Conservation (phyloP, 495 filamentous ascomycete species). For the Hyaloscypha hepaticicola region DNA sequence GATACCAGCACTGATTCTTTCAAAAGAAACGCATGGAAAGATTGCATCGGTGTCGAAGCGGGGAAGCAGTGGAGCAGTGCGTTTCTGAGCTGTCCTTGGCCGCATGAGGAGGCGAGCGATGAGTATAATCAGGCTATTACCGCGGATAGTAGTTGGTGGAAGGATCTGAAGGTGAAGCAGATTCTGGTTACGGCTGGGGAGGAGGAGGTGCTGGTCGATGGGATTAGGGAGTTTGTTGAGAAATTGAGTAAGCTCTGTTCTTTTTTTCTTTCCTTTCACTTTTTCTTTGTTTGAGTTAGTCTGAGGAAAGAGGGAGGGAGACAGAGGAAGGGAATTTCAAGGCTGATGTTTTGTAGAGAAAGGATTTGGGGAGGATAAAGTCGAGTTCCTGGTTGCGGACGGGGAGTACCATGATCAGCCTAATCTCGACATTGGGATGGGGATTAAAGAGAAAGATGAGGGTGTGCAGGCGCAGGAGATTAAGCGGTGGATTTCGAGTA, state of each 20-base stretch:
- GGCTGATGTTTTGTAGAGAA: conserved; percentile 6
- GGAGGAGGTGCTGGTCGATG: conserved; percentile 57
- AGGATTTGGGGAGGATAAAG: conserved; percentile 28
- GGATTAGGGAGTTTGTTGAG: conserved; percentile 50
- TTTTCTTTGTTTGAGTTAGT: conserved; percentile 21
- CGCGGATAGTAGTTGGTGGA: conserved; percentile 57
- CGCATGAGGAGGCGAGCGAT: conserved; percentile 39
- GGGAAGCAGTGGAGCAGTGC: conserved; percentile 42
- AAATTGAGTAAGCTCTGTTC: conserved; percentile 24
- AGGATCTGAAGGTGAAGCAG: conserved; percentile 41
- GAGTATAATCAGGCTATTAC: conserved; percentile 53
- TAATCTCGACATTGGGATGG: conserved; percentile 38
- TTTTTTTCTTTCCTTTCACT: background rate
- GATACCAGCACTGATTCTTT: conserved; percentile 39
- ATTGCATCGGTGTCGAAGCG: conserved; percentile 39
- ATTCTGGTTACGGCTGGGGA: conserved; percentile 53
- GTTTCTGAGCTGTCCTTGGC: conserved; percentile 44
- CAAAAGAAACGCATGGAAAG: conserved; percentile 47
- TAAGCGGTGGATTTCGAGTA: conserved; percentile 29
- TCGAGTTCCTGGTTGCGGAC: conserved; percentile 29
- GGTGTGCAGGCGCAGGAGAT: conserved; percentile 25
- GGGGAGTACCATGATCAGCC: conserved; percentile 42
- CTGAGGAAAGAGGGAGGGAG: no score
- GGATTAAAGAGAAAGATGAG: conserved; percentile 34
- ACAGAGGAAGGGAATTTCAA: no score